Evolutionary conservation across 805 yeast genomes (phyloP), one percentile per base, ranked within the genome.

Genomic region (Candida hungchunana): DNA sequence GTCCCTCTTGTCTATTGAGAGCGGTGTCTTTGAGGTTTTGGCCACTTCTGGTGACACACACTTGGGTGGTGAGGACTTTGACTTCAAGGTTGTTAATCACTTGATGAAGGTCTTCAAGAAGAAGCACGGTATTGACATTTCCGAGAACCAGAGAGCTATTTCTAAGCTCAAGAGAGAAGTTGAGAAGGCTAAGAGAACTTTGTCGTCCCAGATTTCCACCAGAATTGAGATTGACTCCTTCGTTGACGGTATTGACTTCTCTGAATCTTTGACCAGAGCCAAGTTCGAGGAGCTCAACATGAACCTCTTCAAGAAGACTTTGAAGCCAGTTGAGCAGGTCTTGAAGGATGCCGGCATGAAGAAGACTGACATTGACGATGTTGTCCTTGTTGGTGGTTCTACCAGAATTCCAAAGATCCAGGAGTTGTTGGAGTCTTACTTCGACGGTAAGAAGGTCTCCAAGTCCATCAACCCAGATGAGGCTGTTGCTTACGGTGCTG

Each of bases 401-500:
- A 93, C 98, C 38, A 86, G 97, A 77, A 93, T 90, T 71, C 98
- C 97, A 69, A 93, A 88, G 76, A 90, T 90, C 53, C 97, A 89
- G 73, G 83, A 85, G 69, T 75, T 90, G 56, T 76, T 90, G 52
- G 95, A 90, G 69, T 75, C 82, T 48, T 88, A 67, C 77, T 90
- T 90, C 62, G 79, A 82, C 58, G 96, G 96, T 56, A 90, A 93
- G 76, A 88, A 88, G 69, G 90, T 95, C 49, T 86, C 95, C 51
- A 90, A 89, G 77, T 90, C 96, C 57, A 90, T 90, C 59, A 90
- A 90, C 74, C 97, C 98, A 47, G 98, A 90, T 71, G 98, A 90
- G 75, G 98, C 98, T 63, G 97, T 90, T 59, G 98, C 97, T 29
- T 90, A 81, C 57, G 98, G 98, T 77, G 97, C 97, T 44, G 97